Evolutionary conservation across 345 rosid genomes (phyloP).

Genomic region (Citrus maxima): DNA sequence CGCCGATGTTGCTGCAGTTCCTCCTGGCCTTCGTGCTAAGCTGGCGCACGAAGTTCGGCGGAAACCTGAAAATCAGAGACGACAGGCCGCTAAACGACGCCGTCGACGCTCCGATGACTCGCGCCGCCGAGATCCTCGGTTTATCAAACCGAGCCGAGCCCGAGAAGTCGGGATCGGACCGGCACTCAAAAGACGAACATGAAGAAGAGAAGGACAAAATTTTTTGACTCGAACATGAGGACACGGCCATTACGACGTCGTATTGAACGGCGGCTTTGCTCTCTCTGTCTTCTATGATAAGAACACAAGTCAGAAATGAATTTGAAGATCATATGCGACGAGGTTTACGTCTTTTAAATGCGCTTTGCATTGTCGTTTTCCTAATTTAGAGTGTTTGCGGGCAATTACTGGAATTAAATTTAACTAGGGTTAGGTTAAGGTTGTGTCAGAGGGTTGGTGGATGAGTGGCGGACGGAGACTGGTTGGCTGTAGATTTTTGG

Average conservation of each 20-base stretch:
- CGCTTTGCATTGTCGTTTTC: constrained; percentile 1
- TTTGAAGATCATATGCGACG: no score
- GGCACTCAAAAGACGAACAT: constrained; percentile 56
- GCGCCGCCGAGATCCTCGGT: constrained; percentile 20
- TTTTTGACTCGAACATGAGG: constrained; percentile 34
- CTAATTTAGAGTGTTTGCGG: no score
- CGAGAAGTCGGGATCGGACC: constrained; percentile 65
- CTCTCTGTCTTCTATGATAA: not conserved
- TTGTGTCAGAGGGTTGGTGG: not conserved
- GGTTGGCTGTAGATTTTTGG: not conserved
- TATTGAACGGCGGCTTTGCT: not conserved
- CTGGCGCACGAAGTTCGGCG: constrained; percentile 97
- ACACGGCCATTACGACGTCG: constrained; percentile 42
- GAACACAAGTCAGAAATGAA: not conserved
- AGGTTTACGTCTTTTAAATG: not conserved
- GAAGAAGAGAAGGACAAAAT: not conserved
- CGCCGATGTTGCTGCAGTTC: constrained; percentile 99
- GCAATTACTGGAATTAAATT: not conserved
- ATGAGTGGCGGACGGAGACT: not conserved
- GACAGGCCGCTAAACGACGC: constrained; percentile 46
- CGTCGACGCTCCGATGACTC: constrained; percentile 24
- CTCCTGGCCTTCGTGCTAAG: constrained; percentile 92
- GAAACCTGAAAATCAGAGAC: constrained; percentile 75
- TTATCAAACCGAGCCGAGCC: constrained; percentile 19
- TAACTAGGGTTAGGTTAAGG: not conserved